Evolutionary conservation across 2,329 filamentous ascomycete genomes (phyloP).

Genomic region (Fusarium dlaminii): DNA sequence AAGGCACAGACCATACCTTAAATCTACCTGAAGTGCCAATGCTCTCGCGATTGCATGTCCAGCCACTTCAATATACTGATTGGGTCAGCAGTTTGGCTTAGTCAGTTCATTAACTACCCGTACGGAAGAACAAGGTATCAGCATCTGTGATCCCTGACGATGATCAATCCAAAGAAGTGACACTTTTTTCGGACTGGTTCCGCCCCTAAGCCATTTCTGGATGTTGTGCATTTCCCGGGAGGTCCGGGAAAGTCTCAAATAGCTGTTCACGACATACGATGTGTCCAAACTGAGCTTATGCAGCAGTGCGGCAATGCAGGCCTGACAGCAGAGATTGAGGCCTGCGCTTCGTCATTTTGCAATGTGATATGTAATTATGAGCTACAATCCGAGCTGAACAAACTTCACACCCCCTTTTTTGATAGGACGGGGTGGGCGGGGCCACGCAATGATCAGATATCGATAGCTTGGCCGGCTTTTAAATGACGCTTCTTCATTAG

Average conservation of each 20-base stretch:
- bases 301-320: neutral
- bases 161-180: neutral
- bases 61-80: too few species aligned
- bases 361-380: neutral
- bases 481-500: neutral
- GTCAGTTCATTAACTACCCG: too few species aligned
- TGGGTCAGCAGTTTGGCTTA: too few species aligned
- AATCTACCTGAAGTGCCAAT: too few species aligned
- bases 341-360: neutral
- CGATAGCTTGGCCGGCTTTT: neutral
- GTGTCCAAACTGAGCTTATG: neutral
- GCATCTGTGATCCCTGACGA: neutral
- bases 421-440: neutral
- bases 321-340: neutral
- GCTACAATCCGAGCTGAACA: neutral
- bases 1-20: too few species aligned
- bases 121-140: neutral
- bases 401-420: neutral
- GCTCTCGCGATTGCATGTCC: too few species aligned
- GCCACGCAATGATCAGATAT: neutral
- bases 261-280: neutral
- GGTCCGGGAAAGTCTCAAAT: neutral
- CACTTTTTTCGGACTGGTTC: neutral
- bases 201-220: neutral
- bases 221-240: neutral